A percentile compares a stretch with the other conserved stretches of the same genome.
These are phyloP conservation scores for Aspergillus heteromorphus DNA, from an alignment of 495 filamentous ascomycete species.

Conservation along the genomic window DNA sequence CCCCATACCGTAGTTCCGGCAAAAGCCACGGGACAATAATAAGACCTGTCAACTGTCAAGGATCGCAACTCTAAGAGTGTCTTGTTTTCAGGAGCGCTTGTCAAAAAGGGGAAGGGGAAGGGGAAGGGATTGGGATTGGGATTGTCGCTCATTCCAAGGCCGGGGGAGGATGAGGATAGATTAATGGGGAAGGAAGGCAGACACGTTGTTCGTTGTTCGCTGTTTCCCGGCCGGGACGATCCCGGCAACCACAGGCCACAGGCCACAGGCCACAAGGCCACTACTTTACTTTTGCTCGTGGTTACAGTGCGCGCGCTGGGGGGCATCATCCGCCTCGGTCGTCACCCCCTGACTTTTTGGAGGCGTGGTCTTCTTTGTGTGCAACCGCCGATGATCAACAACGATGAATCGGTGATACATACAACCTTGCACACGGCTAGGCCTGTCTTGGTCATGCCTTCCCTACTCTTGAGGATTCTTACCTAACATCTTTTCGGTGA, in stretches of 20 bases:
- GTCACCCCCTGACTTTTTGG: too few relatives aligned
- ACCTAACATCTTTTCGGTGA: too few relatives aligned
- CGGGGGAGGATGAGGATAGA: background rate
- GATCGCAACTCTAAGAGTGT: background rate
- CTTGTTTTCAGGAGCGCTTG: background rate
- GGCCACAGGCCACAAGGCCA: too few relatives aligned
- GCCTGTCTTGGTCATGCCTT: too few relatives aligned
- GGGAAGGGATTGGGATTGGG: background rate
- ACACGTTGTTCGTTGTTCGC: background rate
- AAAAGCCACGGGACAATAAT: background rate
- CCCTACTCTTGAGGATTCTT: too few relatives aligned
- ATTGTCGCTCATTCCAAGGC: background rate
- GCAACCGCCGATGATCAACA: too few relatives aligned
- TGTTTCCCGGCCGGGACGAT: constrained; percentile 10
- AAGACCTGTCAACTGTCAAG: background rate
- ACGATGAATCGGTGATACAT: too few relatives aligned
- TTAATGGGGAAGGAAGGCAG: background rate
- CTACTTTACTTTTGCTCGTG: background rate
- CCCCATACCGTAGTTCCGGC: background rate
- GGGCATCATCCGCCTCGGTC: too few relatives aligned
- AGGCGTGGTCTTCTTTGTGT: too few relatives aligned
- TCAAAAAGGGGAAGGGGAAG: background rate
- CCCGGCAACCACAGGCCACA: too few relatives aligned
- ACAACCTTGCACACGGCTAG: too few relatives aligned
- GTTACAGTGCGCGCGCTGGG: too few relatives aligned